Conservation (phyloP, 306 rosid genomes). For the Vicia sativa region DNA sequence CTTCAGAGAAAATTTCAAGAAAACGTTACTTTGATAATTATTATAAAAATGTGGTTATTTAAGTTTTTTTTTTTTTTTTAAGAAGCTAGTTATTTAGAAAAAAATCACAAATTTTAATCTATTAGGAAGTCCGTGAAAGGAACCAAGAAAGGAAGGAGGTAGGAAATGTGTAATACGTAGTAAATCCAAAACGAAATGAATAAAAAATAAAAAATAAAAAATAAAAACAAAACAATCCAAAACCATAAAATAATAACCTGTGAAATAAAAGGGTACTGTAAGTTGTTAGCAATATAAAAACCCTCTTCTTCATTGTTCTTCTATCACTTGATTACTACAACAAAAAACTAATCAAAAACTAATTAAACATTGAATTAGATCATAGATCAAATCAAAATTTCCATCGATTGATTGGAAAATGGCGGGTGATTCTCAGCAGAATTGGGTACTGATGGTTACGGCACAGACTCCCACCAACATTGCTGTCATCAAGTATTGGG, state of each 20-base stretch:
- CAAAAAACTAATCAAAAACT: background rate
- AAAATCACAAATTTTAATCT: no score
- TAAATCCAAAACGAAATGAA: background rate
- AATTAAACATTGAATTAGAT: background rate
- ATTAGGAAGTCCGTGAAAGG: background rate
- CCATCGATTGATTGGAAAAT: slow-evolving; percentile 18
- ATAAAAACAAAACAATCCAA: background rate
- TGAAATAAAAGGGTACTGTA: background rate
- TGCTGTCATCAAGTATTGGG: slow-evolving; percentile 98
- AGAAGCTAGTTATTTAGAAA: no score
- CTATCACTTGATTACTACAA: background rate
- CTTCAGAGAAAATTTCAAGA: no score
- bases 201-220: background rate
- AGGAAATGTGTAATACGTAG: background rate
- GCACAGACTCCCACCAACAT: slow-evolving; percentile 98
- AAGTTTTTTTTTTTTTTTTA: no score
- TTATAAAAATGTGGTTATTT: no score
- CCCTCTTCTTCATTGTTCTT: background rate
- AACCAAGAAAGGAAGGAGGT: background rate
- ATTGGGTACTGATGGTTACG: slow-evolving; percentile 80
- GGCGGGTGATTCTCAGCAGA: slow-evolving; percentile 59
- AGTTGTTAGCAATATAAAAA: background rate
- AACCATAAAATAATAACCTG: no score
- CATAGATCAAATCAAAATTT: background rate
- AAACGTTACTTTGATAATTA: no score